phyloP scores from a whole-genome alignment of 2,329 filamentous ascomycete genomes.

The Botryotinia narcissicola region DNA sequence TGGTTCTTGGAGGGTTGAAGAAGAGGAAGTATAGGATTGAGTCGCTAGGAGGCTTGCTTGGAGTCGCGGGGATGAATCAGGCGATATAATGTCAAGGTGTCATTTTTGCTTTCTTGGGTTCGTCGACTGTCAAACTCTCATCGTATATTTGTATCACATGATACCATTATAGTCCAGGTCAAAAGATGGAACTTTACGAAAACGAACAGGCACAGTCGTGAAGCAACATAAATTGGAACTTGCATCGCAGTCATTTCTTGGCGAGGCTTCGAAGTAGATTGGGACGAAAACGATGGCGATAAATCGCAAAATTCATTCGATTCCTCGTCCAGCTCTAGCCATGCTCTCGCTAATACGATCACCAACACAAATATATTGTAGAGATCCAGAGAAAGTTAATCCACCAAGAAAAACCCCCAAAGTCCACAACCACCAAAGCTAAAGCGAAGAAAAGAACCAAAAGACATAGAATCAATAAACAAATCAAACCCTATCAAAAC shows the following conservation, averaged over 20 bases:
- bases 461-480: background rate
- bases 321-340: background rate
- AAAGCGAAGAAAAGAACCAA: background rate
- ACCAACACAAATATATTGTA: background rate
- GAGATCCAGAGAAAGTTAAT: background rate
- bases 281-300: background rate
- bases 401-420: background rate
- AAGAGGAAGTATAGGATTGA: conserved; percentile 68
- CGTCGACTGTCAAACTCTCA: background rate
- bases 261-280: background rate
- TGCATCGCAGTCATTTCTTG: background rate
- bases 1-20: conserved; percentile 69
- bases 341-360: background rate
- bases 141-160: background rate
- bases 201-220: background rate
- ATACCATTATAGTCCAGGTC: background rate
- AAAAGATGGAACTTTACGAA: background rate
- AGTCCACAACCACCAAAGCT: background rate
- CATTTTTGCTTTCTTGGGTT: background rate
- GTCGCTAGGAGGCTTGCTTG: conserved; percentile 66
- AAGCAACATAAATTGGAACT: background rate
- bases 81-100: background rate
- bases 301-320: background rate
- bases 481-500: background rate
- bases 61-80: conserved; percentile 24